Base-by-base conservation (phyloP, 768 basidiomycete species). In the Scleroderma bovista region DNA sequence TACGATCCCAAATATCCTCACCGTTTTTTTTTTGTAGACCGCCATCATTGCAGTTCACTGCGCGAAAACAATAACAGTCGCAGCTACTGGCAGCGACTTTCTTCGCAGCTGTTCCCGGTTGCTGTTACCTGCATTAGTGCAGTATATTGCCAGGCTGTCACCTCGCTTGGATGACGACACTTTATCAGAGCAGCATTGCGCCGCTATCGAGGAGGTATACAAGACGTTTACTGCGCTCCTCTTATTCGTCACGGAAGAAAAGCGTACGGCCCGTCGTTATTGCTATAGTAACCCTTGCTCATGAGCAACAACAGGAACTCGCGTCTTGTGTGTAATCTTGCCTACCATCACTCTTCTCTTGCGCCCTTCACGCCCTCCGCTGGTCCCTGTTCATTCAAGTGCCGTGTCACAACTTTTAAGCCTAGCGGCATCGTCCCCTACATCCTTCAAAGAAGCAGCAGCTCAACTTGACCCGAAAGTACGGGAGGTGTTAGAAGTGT, bases 1-100 rank as follows among this genome's bases (percentile, higher is more conserved):
- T n/a, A n/a, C 16, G 32, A 11, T 36, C 23, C 20, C 40, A 19
- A 38, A 33, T 2, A 31, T 37, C 58, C 24, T 55, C 51, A 52
- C 33, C 38, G 13, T 8, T 19, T 38, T 8, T 19, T 38, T 4
- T 29, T 29, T 24, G 24, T 50, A 96, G 90, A 72, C 83, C 36
- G 82, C 87, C 2, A 64, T 91, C n/a, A 89, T 88, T 2, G 93
- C 93, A 2, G 80, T 86, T 2, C 92, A 98, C 58, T 97, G 95
- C 59, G 81, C 88, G 2, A 89, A 88, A 61, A 94, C 93, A 0
- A 70, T 97, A 37, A 75, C 91, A 32, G 65, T 80, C 6, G 83
- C 93, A 2, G 86, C 91, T 0, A 71, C 82, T 3, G 84, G 83
- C 4, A 84, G 80, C 46, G 68, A 78, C 1, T 67, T 84, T 11